Evolutionary conservation across 1,284 basidiomycete genomes (phyloP), one percentile per base, ranked within the genome.

Genomic region (Athelia psychrophila): DNA sequence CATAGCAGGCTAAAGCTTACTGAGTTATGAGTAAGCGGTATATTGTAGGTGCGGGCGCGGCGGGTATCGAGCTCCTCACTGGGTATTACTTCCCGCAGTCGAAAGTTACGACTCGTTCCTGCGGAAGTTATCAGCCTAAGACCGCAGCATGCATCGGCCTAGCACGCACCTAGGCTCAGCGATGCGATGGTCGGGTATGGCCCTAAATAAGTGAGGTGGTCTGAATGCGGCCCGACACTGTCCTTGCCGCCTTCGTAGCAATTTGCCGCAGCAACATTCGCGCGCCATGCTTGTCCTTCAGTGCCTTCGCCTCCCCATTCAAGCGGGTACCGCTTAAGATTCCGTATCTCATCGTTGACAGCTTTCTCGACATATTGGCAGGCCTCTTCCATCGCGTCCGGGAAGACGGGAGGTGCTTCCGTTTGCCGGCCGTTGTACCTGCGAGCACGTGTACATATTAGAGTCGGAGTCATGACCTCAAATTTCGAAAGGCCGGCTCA

Each of bases 131-230:
- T 42, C 18, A 32, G n/a, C 19, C 32, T 38, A 38, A 44, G 47
- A 15, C 51, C 2, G 16, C 20, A 42, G 16, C 16, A 15, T 54
- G 50, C 62, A 49, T 30, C 27, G 6, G 6, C 18, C 44, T 22
- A 19, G 0, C 6, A 66, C 75, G 57, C 67, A 79, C 94, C 94
- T n/a, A 98, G 81, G 56, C 93, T 95, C 40, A 98, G 69, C 6
- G 92, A 95, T 8, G 94, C 95, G 59, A 98, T 97, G 0, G 95
- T 96, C 1, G 92, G 84, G 65, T 89, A 94, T 4, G 95, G 95
- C 2, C 95, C 95, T 12, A 97, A 78, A 70, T 93, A 88, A 36
- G 86, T 88, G 48, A 81, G 64, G 53, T 85, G 81, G 64, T 89
- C 95, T 1, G 92, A 87, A 64, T 96, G 94, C 66, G 83, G 88